Evolutionary conservation across 805 yeast genomes (phyloP), one percentile per base, ranked within the genome.

Genomic region (Cyberlindnera maritima): DNA sequence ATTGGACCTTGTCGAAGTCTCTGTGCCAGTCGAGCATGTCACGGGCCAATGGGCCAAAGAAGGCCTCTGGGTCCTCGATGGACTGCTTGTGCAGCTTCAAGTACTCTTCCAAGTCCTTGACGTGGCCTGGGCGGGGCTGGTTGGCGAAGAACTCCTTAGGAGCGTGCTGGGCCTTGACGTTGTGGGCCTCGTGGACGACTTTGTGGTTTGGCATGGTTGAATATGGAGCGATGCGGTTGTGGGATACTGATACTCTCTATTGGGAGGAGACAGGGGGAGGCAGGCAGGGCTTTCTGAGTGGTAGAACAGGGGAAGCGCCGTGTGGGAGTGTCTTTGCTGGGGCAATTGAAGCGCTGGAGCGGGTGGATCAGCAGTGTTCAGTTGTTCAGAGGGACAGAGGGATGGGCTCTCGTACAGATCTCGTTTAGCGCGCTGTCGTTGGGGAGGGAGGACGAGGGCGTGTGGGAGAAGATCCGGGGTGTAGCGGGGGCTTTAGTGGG

Each of bases 21-120:
- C 72, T 79, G 63, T 82, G 85, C 98, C 98, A 92, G 59, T 78
- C 70, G 56, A 92, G 77, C 50, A 81, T 75, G 59, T 84, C 79
- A 49, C 73, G 77, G 40, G 96, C 98, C 62, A 78, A 71, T 40
- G 80, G 78, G 38, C 92, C 94, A 64, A 88, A 92, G 68, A 92
- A 92, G 25, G 69, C 75, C 48, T 81, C 87, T 39, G 99, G 98
- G 59, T 88, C 80, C 46, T 79, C 73, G 56, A 92, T 83, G 31
- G 96, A 87, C 74, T 88, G 76, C 48, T 79, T 66, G 74, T 92
- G 90, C 75, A 90, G 65, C 52, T 75, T 66, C 45, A 78, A 67
- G 75, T 91, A 92, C 55, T 89, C 84, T 13, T 79, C 87, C 54
- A 88, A 13, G 17, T 53, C 47, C 41, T 50, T 49, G 36, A 58